Base-by-base conservation (phyloP, 164 flowering plant genomes). In the Chloranthus sessilifolius region DNA sequence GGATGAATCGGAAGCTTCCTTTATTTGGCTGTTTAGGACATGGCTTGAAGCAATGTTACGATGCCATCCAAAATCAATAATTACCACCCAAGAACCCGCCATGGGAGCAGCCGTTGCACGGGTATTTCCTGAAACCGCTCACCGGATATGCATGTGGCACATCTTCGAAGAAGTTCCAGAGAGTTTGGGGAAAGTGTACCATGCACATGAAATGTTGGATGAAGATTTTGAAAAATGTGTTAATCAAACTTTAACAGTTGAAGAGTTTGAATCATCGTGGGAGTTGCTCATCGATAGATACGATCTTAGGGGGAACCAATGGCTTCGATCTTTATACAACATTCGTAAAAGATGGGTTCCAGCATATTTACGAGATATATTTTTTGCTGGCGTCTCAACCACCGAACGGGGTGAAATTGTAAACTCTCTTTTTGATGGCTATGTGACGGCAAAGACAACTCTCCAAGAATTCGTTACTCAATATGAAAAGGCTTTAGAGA, bases 231-330 rank as follows among this genome's bases (percentile, higher is more conserved):
- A 48, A 3, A 47, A 47, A 38, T 47, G 52, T 43, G 23, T 56
- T 46, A 12, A 47, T 20, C 39, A 26, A 5, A 47, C 28, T 25
- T 39, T 47, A 38, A 37, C 60, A 38, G 11, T 49, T 37, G 53
- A 56, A 37, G 60, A 56, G 12, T 56, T 56, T 56, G 60, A 47
- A 47, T 26, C 21, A 16, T 26, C 37, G 5, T 56, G 60, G 60
- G 31, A 17, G 28, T 26, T 14, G 12, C 26, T 56, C 7, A 17
- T 47, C 15, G 28, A 39, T 6, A 37, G 16, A 14, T 56, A 14
- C 39, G 38, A 38, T 36, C 34, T 56, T 22, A 40, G 26, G 35
- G 53, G 39, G 20, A 48, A 56, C 47, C 51, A 56, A 38, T 56
- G 53, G 60, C 24, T 47, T 27, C 42, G 39, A 20, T n/a, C 27